A percentile compares a stretch with the other conserved stretches of the same genome.
These are phyloP conservation scores for button mushroom (Agaricus bisporus) DNA, from an alignment of 768 basidiomycete species.

Conservation along the genomic window DNA sequence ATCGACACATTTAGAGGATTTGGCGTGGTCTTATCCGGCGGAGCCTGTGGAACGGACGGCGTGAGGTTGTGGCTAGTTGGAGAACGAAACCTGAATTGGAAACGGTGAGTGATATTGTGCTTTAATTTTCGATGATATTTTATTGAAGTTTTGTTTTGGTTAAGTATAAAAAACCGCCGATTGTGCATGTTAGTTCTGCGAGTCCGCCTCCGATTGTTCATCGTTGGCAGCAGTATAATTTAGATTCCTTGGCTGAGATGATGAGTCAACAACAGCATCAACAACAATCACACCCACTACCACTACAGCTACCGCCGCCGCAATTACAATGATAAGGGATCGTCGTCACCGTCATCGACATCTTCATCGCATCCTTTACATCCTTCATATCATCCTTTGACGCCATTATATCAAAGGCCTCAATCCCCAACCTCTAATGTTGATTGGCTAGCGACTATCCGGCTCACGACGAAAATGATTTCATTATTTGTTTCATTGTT, in stretches of 20 bases:
- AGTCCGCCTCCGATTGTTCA: constrained; percentile 33
- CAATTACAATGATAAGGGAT: too few species aligned
- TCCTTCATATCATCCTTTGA: too few species aligned
- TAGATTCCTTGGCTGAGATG: constrained; percentile 1
- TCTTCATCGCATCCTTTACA: too few species aligned
- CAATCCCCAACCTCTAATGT: too few species aligned
- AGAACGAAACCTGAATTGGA: constrained; percentile 81
- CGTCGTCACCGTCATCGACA: too few species aligned
- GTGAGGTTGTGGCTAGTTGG: constrained; percentile 79
- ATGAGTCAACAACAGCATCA: constrained; percentile 1
- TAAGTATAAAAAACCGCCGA: constrained; percentile 48
- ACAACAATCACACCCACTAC: too few species aligned
- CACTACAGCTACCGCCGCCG: too few species aligned
- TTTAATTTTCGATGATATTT: not conserved
- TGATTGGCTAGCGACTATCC: too few species aligned
- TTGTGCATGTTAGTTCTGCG: constrained; percentile 66
- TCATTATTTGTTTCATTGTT: too few species aligned
- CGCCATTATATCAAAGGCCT: too few species aligned
- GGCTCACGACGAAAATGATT: too few species aligned
- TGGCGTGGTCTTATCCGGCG: constrained; percentile 75
- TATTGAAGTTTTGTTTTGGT: constrained; percentile 17
- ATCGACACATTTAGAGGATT: constrained; percentile 72
- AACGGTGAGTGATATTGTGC: constrained; percentile 39
- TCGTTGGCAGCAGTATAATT: constrained; percentile 2
- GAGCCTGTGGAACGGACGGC: constrained; percentile 78